A percentile compares a stretch with the other conserved stretches of the same genome.
These are phyloP conservation scores for Mycena capillaripes DNA, from an alignment of 768 basidiomycete genomes.

Conservation along the genomic window DNA sequence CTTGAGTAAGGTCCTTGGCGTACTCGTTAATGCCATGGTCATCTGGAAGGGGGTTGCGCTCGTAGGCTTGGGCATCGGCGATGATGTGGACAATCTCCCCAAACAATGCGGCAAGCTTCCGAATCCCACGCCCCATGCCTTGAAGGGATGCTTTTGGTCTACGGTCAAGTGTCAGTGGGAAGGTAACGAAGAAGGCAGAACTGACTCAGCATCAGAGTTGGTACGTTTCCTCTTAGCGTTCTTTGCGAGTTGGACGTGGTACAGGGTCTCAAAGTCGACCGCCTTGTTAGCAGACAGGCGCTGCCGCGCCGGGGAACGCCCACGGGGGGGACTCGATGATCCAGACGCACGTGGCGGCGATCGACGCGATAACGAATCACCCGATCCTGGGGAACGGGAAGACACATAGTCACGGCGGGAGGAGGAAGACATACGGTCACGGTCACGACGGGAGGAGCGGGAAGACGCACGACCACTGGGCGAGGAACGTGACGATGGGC, in stretches of 20 bases:
- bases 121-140: not conserved
- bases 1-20: not conserved
- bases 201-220: not conserved
- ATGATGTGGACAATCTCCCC: no score
- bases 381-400: not conserved
- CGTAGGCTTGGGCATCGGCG: constrained; percentile 8
- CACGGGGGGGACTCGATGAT: no score
- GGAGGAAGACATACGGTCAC: no score
- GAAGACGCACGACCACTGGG: no score
- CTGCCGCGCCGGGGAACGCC: no score
- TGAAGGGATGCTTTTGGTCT: not conserved
- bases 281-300: not conserved
- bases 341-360: no score
- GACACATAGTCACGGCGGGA: no score
- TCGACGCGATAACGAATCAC: not conserved
- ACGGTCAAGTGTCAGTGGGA: not conserved
- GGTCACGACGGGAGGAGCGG: no score
- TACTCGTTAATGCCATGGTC: not conserved
- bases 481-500: no score
- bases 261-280: not conserved
- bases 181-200: not conserved
- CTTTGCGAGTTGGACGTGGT: not conserved
- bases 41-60: not conserved
- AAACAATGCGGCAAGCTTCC: no score
- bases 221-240: not conserved